Percentiles rank a stretch among this genome's conserved stretches.
phyloP scores from a whole-genome alignment of 1,139 yeast species.

The Debaryomycetaceae sp. region DNA sequence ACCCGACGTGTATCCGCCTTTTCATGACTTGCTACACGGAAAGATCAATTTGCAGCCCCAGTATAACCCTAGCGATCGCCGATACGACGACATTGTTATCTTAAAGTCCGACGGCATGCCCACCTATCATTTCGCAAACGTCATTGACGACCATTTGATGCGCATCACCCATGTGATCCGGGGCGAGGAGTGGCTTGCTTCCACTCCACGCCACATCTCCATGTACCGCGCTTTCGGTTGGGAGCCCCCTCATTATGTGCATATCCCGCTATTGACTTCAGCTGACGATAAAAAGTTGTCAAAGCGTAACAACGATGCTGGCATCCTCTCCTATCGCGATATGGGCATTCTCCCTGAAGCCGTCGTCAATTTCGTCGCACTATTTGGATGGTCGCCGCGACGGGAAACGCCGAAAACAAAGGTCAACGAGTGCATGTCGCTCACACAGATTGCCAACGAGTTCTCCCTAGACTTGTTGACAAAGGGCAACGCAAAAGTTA shows the following conservation, averaged over 20 bases:
- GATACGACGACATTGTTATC: conserved; percentile 84
- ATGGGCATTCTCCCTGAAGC: conserved; percentile 80
- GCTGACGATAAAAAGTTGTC: conserved; percentile 69
- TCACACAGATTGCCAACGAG: conserved; percentile 39
- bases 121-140: conserved; percentile 93
- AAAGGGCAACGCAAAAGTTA: conserved; percentile 89
- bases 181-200: conserved; percentile 96
- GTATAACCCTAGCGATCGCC: conserved; percentile 50
- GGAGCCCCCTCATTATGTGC: conserved; percentile 74
- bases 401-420: conserved; percentile 40
- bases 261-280: conserved; percentile 79
- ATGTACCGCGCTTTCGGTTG: conserved; percentile 81
- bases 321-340: conserved; percentile 46
- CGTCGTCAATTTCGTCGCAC: conserved; percentile 71
- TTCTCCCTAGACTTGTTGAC: conserved; percentile 64
- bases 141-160: conserved; percentile 91
- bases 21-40: conserved; percentile 73
- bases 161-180: conserved; percentile 84
- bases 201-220: conserved; percentile 91
- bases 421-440: conserved; percentile 47
- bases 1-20: conserved; percentile 57
- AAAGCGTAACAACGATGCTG: conserved; percentile 76
- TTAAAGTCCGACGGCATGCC: conserved; percentile 90
- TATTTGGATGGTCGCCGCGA: conserved; percentile 92
- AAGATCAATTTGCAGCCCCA: conserved; percentile 69